Conservation (phyloP, 306 rosid species). For the Acacia confusa region DNA sequence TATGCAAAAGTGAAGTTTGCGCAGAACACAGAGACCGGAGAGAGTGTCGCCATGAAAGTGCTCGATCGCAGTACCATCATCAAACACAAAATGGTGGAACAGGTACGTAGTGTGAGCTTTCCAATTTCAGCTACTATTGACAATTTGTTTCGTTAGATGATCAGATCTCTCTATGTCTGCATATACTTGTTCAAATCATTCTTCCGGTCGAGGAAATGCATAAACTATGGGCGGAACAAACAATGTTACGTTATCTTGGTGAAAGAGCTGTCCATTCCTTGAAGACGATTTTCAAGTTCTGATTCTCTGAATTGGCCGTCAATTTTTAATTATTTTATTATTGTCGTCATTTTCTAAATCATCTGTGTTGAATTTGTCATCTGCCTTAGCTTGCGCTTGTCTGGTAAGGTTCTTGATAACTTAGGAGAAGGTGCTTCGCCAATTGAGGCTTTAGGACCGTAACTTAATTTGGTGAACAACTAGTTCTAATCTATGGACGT, state of each 20-base stretch:
- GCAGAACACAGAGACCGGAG: constrained; percentile 89
- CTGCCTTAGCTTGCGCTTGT: background rate
- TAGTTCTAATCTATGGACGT: background rate
- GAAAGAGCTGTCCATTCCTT: background rate
- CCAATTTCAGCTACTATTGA: background rate
- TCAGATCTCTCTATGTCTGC: background rate
- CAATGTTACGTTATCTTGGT: constrained; percentile 7
- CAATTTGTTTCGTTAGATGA: background rate
- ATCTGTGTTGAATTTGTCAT: background rate
- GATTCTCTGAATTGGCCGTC: background rate
- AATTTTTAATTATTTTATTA: background rate
- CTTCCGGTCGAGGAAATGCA: background rate
- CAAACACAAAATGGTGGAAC: constrained; percentile 87
- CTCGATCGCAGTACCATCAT: constrained; percentile 83
- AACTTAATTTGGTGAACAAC: background rate
- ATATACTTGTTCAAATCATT: background rate
- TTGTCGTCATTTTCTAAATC: background rate
- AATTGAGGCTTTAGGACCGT: background rate
- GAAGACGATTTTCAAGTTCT: background rate
- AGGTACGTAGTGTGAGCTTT: constrained; percentile 31
- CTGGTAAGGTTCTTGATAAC: background rate
- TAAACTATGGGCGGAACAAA: background rate
- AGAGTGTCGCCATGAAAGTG: constrained; percentile 90
- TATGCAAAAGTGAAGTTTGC: constrained; percentile 91
- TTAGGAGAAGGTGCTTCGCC: background rate